Evolutionary conservation across 805 yeast genomes (phyloP), one percentile per base, ranked within the genome.

Genomic region (Candida argentea): DNA sequence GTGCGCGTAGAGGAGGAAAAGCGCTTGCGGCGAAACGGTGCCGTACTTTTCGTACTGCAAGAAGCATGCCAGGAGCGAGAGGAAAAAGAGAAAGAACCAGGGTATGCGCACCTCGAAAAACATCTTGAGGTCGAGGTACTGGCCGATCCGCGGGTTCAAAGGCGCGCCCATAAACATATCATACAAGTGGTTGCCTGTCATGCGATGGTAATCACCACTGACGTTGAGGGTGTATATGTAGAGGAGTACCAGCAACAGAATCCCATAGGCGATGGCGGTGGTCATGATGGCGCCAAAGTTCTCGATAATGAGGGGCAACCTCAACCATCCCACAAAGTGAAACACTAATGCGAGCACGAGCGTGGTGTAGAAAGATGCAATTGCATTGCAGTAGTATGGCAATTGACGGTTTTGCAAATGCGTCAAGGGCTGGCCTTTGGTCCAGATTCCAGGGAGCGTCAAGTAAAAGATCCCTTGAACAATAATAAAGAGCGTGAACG

Each of bases 161-260:
- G 96, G 94, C 10, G 95, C 95, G 27, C 98, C 98, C 93, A 91
- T 77, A 62, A 91, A 91, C 47, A 85, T 65, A 55, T 91, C 98
- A 49, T 86, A 89, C 40, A 91, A 55, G 46, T 71, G 79, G 55
- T 81, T 84, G 14, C 97, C 96, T 6, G 96, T 77, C 89, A 89
- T 74, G 37, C 91, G 67, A 52, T 84, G 89, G 53, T 81, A 84
- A 47, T 84, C 94, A 33, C 75, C 74, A 30, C 82, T 65, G 30
- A 79, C 61, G 35, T 48, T 50, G 31, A 84, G 43, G 10, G 91
- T 76, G 62, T 68, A 73, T 24, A 81, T 35, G 62, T 85, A 91
- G 38, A 89, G 62, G 7, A 57, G 61, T 32, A 86, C 56, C 4
- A 95, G 70, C 48, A 82, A 73, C 4, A 57, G 38, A 42, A 80